Base-by-base conservation (phyloP, 192 early-diverging fungal species). In the Backusella mclennaniae region DNA sequence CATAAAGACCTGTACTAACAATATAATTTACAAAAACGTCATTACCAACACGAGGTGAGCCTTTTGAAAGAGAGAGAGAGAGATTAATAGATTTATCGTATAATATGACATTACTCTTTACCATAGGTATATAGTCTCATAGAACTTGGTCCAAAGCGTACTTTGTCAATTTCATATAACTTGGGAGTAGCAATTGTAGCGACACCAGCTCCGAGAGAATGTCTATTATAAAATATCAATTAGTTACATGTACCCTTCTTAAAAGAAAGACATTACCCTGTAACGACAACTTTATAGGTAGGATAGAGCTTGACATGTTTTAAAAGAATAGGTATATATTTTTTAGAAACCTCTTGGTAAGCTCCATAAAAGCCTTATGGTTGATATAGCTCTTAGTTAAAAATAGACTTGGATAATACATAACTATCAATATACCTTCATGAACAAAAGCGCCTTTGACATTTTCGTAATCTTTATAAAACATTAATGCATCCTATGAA, bases 41-140 rank as follows among this genome's bases (percentile, higher is more conserved):
- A 38, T 81, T 77, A 0, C 80, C 80, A 17, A 77, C 52, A 35
- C 80, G 80, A n/a, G 75, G 80, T 4, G 42, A 67, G 9, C 80
- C 80, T 79, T 35, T 67, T 11, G 2, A 69, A 31, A 42, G 35
- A 42, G 12, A 42, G 2, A 42, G 2, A 39, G 11, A 44, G 15
- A 17, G 9, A 0, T 44, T 14, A 44, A 19, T 15, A 44, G 15
- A 15, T 14, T 44, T 44, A 3, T 44, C 17, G 17, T 44, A 17
- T 5, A 44, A 1, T 49, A 49, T 1, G 4, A 49, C 5, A 49
- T n/a, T 49, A n/a, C n/a, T n/a, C 17, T 35, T 42, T 75, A 79
- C 78, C 78, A 73, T 56, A 79, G 3, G 78, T 79, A 35, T 75
- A 79, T 19, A 74, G 35, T 41, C 4, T 35, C 31, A 79, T 56